Percentiles rank a stretch among this genome's conserved stretches.
Conservation (phyloP, 495 filamentous ascomycete species). For the Penicillium diatomitis region DNA sequence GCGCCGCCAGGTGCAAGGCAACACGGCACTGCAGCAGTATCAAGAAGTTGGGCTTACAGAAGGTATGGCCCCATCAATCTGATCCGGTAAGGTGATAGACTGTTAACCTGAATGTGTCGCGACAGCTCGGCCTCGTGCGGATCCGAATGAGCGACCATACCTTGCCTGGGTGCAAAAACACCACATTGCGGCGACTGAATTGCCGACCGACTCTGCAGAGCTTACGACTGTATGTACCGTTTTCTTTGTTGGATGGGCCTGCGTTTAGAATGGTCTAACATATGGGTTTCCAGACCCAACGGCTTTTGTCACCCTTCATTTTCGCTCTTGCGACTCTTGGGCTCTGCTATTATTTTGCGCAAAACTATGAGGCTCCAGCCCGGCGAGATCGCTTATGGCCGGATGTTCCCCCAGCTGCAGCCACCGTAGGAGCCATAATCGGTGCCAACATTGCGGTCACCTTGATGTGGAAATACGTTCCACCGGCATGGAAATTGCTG, state of each 20-base stretch:
- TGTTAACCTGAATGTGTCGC: constrained; percentile 5
- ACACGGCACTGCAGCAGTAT: constrained; percentile 43
- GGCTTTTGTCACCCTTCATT: constrained; percentile 56
- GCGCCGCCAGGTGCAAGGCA: constrained; percentile 30
- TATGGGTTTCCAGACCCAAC: constrained; percentile 31
- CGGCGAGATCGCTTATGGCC: constrained; percentile 56
- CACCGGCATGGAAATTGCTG: constrained; percentile 60
- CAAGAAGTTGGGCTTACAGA: constrained; percentile 29
- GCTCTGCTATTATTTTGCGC: constrained; percentile 44
- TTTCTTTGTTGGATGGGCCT: neutral
- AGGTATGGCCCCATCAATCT: constrained; percentile 13
- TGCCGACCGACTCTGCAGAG: constrained; percentile 21
- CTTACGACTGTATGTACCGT: constrained; percentile 26
- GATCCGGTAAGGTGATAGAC: neutral
- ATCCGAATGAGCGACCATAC: constrained; percentile 30
- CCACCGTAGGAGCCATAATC: constrained; percentile 63
- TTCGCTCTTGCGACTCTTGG: constrained; percentile 44
- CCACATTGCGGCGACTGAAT: constrained; percentile 29
- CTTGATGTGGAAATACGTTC: constrained; percentile 52
- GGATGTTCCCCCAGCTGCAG: constrained; percentile 65
- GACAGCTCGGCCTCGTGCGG: constrained; percentile 34
- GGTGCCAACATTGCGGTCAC: constrained; percentile 54
- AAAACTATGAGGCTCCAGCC: constrained; percentile 54
- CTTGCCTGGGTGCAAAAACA: constrained; percentile 44
- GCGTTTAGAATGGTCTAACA: neutral